Base-by-base conservation (phyloP, 345 rosid species). In the Raphanus sativus region DNA sequence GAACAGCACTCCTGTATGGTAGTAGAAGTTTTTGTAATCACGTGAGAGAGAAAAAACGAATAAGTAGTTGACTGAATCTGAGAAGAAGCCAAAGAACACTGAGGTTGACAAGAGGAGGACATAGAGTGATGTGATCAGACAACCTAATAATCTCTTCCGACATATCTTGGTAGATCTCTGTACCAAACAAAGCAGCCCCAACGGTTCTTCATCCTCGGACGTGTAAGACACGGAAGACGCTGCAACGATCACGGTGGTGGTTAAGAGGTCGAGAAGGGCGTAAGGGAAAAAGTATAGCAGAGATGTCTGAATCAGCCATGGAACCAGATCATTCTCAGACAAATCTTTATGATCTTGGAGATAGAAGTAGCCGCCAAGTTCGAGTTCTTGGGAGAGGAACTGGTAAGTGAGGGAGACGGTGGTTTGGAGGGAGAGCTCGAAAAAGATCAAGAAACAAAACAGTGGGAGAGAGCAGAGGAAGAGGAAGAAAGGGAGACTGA, bases 61-160 rank as follows among this genome's bases (percentile, higher is more conserved):
- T 8, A 21, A 70, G 72, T 40, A 59, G 78, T 60, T 80, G 16
- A 60, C 61, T 7, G 73, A 58, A 12, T 6, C 34, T 34, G 62
- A 50, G 62, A 80, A 24, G 75, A 83, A 56, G 6, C 86, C 86
- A 6, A 71, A 45, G 34, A 82, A 59, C 29, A 69, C 73, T 42
- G 69, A 60, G 5, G 79, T 73, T 36, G 83, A 84, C 62, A 80
- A 71, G 42, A 77, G 8, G 40, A 79, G 77, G 28, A 73, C 83
- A 67, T 76, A 85, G 4, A 83, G 26, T 17, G 83, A 86, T 36
- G 90, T 84, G 11, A 86, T 62, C 25, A 85, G 48, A 36, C 86
- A 85, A 29, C 88, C 86, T 64, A 16, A 42, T n/a, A 81, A 6
- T 36, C 82, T 77, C 16, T 59, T 61, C 59, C 21, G 42, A 17